Evolutionary conservation across 139 green algal genomes (phyloP), one percentile per base, ranked within the genome.

Genomic region (Chlamydomonas applanata): DNA sequence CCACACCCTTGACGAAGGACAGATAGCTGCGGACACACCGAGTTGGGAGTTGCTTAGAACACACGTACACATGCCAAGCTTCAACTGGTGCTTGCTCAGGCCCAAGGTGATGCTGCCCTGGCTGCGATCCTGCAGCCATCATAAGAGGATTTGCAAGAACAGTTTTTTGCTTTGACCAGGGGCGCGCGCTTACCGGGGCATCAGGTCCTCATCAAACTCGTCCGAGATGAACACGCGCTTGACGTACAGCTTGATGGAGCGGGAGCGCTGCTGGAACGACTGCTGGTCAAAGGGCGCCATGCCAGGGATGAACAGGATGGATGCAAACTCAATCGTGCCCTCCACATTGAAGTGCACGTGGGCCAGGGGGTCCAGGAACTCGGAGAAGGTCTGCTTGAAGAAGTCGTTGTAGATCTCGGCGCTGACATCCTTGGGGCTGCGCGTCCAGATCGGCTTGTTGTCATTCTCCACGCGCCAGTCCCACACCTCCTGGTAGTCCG

Each of bases 181-280:
- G n/a, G n/a, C n/a, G n/a, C n/a, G n/a, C 4, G 24, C 67, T 62
- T 46, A 73, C 67, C 94, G 88, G 0, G 96, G 96, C 84, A 99
- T 89, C 34, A 99, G 86, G 73, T 97, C 88, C 76, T 97, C 95
- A 80, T 98, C 93, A 82, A 99, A 99, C 84, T 98, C 90, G 71
- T 99, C 94, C 24, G 70, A 89, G 86, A 99, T 99, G 92, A 99
- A 99, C 20, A 99, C 96, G 14, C 95, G 85, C 82, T 95, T 97
- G 60, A 99, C 96, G 82, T 97, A 99, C 62, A 99, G 91, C 64
- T 90, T 88, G 83, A 97, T 97, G 85, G 85, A 92, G 73, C 87
- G 85, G 34, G 78, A 84, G 63, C 72, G 69, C 61, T 78, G 59
- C 56, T 72, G 65, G 40, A 59, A 62, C 61, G 83, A 75, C 71